Evolutionary conservation across 257 asterid species (phyloP), one percentile per base, ranked within the genome.

Genomic region (Plantago ovata): DNA sequence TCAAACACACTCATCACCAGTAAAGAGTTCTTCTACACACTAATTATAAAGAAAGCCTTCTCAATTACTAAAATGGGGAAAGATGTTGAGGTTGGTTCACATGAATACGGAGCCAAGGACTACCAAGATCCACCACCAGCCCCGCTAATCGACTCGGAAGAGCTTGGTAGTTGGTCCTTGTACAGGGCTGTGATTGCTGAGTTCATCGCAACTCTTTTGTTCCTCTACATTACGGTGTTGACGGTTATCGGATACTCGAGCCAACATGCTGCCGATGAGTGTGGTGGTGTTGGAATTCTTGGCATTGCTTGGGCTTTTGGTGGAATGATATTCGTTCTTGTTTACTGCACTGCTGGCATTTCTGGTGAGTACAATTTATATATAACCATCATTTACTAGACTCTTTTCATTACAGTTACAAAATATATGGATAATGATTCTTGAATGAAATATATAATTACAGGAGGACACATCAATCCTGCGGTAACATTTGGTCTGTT

Each of bases 401-500:
- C n/a, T n/a, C n/a, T n/a, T n/a, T n/a, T n/a, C n/a, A n/a, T n/a
- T n/a, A n/a, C n/a, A n/a, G n/a, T n/a, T n/a, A n/a, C n/a, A n/a
- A n/a, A n/a, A n/a, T n/a, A n/a, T n/a, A n/a, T n/a, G n/a, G n/a
- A n/a, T 6, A 1, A 53, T 64, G 20, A 8, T 18, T 6, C 19
- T 51, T 43, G 39, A 28, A 66, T 74, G 84, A 81, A 7, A 82
- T 82, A 4, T 82, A 79, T 64, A 75, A 75, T 18, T 75, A 79
- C 61, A 81, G 81, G 46, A n/a, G n/a, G n/a, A n/a, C n/a, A n/a
- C n/a, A n/a, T n/a, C n/a, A n/a, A n/a, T n/a, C n/a, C n/a, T n/a
- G 81, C 84, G 6, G 84, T 78, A 72, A 78, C 84, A 2, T 72
- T 79, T 24, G 85, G 82, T 44, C 42, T 81, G 38, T 72, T 81